Conservation (phyloP, 148 eudicot genomes). For the Vaccinium macrocarpon region DNA sequence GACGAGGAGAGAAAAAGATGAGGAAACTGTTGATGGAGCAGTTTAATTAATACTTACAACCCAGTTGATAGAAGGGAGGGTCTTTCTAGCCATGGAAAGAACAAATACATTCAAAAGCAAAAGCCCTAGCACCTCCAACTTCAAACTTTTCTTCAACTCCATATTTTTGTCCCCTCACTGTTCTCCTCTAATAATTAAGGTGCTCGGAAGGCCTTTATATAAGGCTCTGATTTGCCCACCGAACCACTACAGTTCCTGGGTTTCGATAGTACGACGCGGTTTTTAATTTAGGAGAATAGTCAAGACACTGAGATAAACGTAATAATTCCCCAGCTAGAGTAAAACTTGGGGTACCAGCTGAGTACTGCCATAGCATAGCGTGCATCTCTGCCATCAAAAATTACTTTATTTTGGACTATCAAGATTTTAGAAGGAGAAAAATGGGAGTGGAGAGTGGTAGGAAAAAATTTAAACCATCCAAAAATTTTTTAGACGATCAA, state of each 20-base stretch:
- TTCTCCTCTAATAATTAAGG: too few relatives aligned
- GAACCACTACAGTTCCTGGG: background rate
- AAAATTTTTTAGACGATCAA: too few relatives aligned
- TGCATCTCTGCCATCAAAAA: too few relatives aligned
- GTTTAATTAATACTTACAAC: background rate
- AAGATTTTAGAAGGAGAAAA: too few relatives aligned
- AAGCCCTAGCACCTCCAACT: background rate
- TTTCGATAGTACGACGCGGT: too few relatives aligned
- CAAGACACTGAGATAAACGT: too few relatives aligned
- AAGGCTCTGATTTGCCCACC: background rate
- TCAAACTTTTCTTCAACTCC: constrained; percentile 3
- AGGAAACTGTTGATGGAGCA: background rate
- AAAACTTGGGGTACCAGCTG: too few relatives aligned
- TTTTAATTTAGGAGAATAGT: background rate
- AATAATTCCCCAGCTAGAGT: too few relatives aligned
- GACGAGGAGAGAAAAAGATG: background rate
- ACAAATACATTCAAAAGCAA: background rate
- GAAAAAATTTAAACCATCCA: too few relatives aligned
- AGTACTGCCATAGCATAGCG: too few relatives aligned
- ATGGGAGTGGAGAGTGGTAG: too few relatives aligned
- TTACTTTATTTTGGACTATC: too few relatives aligned
- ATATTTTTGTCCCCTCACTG: background rate
- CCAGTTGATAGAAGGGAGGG: background rate
- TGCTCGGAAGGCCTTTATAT: background rate
- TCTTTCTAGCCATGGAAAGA: background rate